Conservation (phyloP, 208 protist species). For the Trypanosoma platydactyli region DNA sequence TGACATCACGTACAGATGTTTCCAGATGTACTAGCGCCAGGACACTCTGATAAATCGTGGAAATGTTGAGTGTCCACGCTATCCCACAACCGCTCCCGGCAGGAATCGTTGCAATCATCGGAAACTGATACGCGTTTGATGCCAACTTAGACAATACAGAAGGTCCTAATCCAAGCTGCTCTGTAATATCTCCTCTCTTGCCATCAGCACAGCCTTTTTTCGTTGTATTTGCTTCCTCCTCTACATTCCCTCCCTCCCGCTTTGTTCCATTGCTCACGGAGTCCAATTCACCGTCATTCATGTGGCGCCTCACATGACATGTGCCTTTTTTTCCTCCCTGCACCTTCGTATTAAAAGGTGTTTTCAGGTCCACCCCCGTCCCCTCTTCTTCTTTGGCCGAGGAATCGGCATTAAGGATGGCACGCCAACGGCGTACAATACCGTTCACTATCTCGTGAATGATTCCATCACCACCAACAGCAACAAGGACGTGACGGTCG, state of each 20-base stretch:
- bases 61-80: constrained; percentile 70
- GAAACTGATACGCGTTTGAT: constrained; percentile 28
- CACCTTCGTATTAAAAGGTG: not conserved
- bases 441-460: constrained; percentile 83
- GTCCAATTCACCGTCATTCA: not conserved
- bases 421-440: constrained; percentile 56
- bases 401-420: constrained; percentile 22
- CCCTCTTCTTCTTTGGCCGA: not conserved
- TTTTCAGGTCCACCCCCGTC: not conserved
- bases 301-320: too few relatives aligned
- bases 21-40: constrained; percentile 71
- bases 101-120: constrained; percentile 72
- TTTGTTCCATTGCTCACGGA: too few relatives aligned
- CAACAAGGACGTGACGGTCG: constrained; percentile 51
- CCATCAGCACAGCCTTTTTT: not conserved
- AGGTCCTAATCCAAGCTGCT: too few relatives aligned
- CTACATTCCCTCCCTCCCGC: too few relatives aligned
- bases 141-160: too few relatives aligned
- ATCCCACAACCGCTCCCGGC: constrained; percentile 85
- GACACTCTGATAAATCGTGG: constrained; percentile 40
- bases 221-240: not conserved
- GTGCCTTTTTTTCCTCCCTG: not conserved
- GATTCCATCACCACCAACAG: constrained; percentile 84
- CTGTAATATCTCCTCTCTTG: too few relatives aligned
- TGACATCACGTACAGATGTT: constrained; percentile 58